Evolutionary conservation across 495 filamentous ascomycete genomes (phyloP).

Genomic region (Talaromyces trachyspermus): DNA sequence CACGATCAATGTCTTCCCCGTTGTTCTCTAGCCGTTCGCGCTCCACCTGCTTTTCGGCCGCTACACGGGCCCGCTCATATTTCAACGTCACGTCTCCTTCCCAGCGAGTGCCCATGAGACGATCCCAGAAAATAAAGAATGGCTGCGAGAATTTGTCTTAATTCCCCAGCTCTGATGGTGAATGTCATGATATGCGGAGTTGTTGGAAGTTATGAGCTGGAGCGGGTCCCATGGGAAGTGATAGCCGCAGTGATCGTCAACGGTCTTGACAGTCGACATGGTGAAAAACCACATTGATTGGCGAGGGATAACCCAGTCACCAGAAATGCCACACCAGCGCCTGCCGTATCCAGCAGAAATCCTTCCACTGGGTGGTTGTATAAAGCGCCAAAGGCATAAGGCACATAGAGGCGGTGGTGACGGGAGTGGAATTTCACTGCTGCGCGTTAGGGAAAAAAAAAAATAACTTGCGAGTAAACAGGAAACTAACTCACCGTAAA

Average conservation of each 20-base stretch:
- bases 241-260: slow-evolving; percentile 97
- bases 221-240: slow-evolving; percentile 91
- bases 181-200: slow-evolving; percentile 92
- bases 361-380: slow-evolving; percentile 93
- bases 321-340: slow-evolving; percentile 75
- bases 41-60: slow-evolving; percentile 34
- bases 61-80: slow-evolving; percentile 38
- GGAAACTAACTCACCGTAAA: slow-evolving; percentile 89
- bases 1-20: slow-evolving; percentile 2
- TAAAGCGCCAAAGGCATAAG: slow-evolving; percentile 92
- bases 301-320: slow-evolving; percentile 64
- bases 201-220: slow-evolving; percentile 85
- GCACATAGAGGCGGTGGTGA: slow-evolving; percentile 93
- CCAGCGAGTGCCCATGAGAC: slow-evolving; percentile 40
- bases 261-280: slow-evolving; percentile 81
- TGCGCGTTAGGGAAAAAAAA: no score
- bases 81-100: slow-evolving; percentile 35
- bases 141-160: slow-evolving; percentile 54
- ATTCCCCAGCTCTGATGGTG: slow-evolving; percentile 99
- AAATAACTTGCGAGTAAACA: no score
- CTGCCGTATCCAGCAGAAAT: slow-evolving; percentile 85
- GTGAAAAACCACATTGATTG: slow-evolving; percentile 83
- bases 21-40: slow-evolving; percentile 7
- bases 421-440: slow-evolving; percentile 82
- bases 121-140: slow-evolving; percentile 48